Conservation (phyloP, 164 flowering plant species). For the Houttuynia cordata region DNA sequence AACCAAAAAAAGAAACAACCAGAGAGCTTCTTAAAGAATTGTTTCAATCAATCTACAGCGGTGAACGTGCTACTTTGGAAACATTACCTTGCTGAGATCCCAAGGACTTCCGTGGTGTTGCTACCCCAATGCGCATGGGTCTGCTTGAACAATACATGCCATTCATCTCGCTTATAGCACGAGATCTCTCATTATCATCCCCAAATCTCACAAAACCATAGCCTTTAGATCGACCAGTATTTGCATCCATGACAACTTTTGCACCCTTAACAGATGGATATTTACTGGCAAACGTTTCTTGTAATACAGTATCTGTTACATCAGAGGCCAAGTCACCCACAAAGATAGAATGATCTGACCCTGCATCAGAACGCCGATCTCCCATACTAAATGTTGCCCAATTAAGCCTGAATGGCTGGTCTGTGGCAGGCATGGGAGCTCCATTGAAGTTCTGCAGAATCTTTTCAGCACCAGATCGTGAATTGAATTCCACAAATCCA, state of each 20-base stretch:
- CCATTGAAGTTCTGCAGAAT: slow-evolving; percentile 55
- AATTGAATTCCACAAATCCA: slow-evolving; percentile 85
- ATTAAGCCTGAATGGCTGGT: slow-evolving; percentile 76
- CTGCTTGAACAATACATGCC: slow-evolving; percentile 85
- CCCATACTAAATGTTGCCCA: slow-evolving; percentile 94
- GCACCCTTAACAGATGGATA: slow-evolving; percentile 93
- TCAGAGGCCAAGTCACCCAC: slow-evolving; percentile 95
- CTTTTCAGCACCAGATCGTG: slow-evolving; percentile 79
- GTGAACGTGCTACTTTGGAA: not conserved
- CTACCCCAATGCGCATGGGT: slow-evolving; percentile 91
- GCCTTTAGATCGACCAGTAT: slow-evolving; percentile 96
- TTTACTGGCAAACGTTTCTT: slow-evolving; percentile 69
- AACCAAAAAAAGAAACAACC: no score
- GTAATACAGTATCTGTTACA: slow-evolving; percentile 76
- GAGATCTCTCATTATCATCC: slow-evolving; percentile 73
- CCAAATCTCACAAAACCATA: slow-evolving; percentile 97
- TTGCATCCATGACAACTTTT: slow-evolving; percentile 90
- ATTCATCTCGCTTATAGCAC: slow-evolving; percentile 90
- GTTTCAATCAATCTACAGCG: not conserved
- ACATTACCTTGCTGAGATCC: slow-evolving; percentile 45
- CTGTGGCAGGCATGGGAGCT: slow-evolving; percentile 68
- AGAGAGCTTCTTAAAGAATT: not conserved
- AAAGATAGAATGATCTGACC: slow-evolving; percentile 87
- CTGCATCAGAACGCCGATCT: slow-evolving; percentile 70
- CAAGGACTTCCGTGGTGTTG: slow-evolving; percentile 84